A percentile compares a stretch with the other conserved stretches of the same genome.
Evolutionary conservation across 371 early-diverging fungal genomes (phyloP).

Genomic region (Encephalitozoon intestinalis): DNA sequence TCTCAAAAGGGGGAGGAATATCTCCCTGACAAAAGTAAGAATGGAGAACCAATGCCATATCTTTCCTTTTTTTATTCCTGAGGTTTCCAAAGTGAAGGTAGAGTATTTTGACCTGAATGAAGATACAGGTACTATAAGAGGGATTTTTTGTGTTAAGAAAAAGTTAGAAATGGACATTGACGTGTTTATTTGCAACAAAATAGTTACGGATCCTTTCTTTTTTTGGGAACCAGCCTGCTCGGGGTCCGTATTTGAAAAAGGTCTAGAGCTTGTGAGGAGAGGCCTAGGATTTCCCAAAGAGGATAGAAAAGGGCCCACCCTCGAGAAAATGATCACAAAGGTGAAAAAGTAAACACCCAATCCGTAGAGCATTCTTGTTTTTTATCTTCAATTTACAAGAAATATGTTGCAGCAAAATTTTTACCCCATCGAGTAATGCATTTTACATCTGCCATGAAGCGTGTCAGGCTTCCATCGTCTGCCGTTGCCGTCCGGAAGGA

Average conservation of each 20-base stretch:
- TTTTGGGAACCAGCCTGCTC: conserved; percentile 17
- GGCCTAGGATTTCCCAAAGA: conserved; percentile 17
- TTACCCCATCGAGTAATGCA: conserved; percentile 19
- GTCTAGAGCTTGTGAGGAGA: background rate
- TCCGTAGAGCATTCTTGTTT: too few relatives aligned
- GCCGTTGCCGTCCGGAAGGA: conserved; percentile 3
- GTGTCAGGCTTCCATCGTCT: conserved; percentile 17
- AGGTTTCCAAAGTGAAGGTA: background rate
- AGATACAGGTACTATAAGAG: conserved; percentile 10
- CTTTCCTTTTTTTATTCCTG: conserved; percentile 13
- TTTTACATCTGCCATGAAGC: background rate
- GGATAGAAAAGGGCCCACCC: background rate
- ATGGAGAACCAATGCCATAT: background rate
- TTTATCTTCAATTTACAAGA: background rate
- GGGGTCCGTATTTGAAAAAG: background rate
- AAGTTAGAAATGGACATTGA: background rate
- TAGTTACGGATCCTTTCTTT: conserved; percentile 12
- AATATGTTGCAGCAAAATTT: conserved; percentile 7
- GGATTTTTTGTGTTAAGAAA: conserved; percentile 1
- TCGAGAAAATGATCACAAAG: background rate
- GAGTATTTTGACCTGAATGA: background rate
- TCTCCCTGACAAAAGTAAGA: background rate
- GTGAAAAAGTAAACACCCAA: background rate
- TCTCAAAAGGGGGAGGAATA: background rate
- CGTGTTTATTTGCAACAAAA: background rate